Evolutionary conservation across 2,329 filamentous ascomycete genomes (phyloP).

Genomic region (Aspergillus sp.): DNA sequence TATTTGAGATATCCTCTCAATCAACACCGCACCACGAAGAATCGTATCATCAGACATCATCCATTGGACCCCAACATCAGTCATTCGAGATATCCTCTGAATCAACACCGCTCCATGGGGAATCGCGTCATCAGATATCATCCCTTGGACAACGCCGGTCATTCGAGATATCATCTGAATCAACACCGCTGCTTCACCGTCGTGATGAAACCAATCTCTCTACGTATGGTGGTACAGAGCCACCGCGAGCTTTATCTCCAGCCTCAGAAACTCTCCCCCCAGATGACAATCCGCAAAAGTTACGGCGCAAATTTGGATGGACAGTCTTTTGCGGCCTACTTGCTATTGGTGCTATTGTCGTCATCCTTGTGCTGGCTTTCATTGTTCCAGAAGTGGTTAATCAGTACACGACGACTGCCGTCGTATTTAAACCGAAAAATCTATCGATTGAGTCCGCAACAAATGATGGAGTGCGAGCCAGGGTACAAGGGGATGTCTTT

Average conservation of each 20-base stretch:
- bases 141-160: constrained; percentile 22
- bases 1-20: constrained; percentile 41
- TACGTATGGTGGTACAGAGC: constrained; percentile 33
- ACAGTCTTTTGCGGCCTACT: constrained; percentile 71
- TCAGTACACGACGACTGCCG: constrained; percentile 81
- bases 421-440: constrained; percentile 77
- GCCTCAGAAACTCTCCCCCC: constrained; percentile 19
- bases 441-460: constrained; percentile 86
- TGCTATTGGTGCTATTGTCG: constrained; percentile 57
- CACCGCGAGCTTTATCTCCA: constrained; percentile 23
- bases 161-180: constrained; percentile 42
- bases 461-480: constrained; percentile 70
- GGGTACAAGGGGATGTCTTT: constrained; percentile 77
- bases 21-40: constrained; percentile 37
- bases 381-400: constrained; percentile 77
- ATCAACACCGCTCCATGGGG: constrained; percentile 12
- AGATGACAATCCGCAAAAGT: constrained; percentile 20
- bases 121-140: constrained; percentile 18
- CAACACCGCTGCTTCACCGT: constrained; percentile 42
- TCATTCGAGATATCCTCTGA: too few species aligned
- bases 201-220: constrained; percentile 31
- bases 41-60: neutral
- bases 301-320: constrained; percentile 58
- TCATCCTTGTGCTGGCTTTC: constrained; percentile 77
- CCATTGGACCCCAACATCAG: too few species aligned